Evolutionary conservation across 2,329 filamentous ascomycete species (phyloP).

Genomic region (Colletotrichum cereale): DNA sequence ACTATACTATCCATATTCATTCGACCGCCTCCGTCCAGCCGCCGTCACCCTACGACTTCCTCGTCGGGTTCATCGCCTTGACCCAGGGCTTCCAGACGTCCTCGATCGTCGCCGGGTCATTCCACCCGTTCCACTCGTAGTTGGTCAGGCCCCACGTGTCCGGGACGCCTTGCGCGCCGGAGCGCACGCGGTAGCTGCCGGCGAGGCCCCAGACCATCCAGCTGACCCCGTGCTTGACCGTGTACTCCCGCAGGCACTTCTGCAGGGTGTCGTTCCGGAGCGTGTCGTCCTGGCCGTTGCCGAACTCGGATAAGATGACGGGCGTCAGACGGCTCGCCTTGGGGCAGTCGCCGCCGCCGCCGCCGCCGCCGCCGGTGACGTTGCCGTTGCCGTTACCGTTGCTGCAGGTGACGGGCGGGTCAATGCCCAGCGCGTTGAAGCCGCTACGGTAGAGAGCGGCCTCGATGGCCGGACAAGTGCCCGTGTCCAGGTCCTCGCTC

Average conservation of each 20-base stretch:
- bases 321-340: slow-evolving; percentile 56
- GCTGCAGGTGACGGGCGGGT: slow-evolving; percentile 20
- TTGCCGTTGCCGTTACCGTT: no score
- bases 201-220: slow-evolving; percentile 65
- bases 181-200: slow-evolving; percentile 62
- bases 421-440: slow-evolving; percentile 57
- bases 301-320: slow-evolving; percentile 62
- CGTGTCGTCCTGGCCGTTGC: slow-evolving; percentile 59
- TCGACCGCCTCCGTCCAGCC: neutral
- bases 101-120: slow-evolving; percentile 58
- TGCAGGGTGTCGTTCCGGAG: slow-evolving; percentile 49
- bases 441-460: slow-evolving; percentile 62
- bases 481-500: slow-evolving; percentile 55
- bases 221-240: slow-evolving; percentile 57
- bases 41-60: slow-evolving; percentile 46
- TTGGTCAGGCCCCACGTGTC: slow-evolving; percentile 64
- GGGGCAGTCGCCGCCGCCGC: slow-evolving; percentile 48
- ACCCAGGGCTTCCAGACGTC: slow-evolving; percentile 65
- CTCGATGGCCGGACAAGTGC: slow-evolving; percentile 60
- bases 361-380: slow-evolving; percentile 53
- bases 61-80: slow-evolving; percentile 54
- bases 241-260: slow-evolving; percentile 60
- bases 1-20: neutral
- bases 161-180: slow-evolving; percentile 57
- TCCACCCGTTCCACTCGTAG: slow-evolving; percentile 61